Base-by-base conservation (phyloP, 2,329 filamentous ascomycete genomes). In the Metarhizium sp. region DNA sequence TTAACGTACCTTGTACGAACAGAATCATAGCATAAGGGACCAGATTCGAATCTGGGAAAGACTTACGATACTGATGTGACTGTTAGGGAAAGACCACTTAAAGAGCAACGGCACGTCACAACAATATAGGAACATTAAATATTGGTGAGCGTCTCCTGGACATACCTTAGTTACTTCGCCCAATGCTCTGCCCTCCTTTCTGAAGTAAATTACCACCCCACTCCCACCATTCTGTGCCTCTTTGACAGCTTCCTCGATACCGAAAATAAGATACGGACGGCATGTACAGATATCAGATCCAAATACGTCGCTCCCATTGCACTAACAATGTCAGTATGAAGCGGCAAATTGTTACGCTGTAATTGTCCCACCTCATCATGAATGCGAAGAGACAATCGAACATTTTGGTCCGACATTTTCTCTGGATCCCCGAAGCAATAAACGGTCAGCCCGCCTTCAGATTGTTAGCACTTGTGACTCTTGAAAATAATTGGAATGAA, bases 281-380 rank as follows among this genome's bases (percentile, higher is more conserved):
- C 92, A 97, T 11, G 94, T 97, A 75, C 94, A 97, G 66, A 97
- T 99, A 69, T 99, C 94, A 20, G 91, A 96, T 58, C 92, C 91
- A 69, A 97, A 99, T 47, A 97, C 94, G 72, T 99, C 94, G 69
- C 89, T 95, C 56, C 94, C 94, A 67, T 97, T 97, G 73, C 94
- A 97, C 76, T 81, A 57, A 18, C 43, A 20, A 11, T n/a, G 45
- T 54, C 10, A 54, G 42, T 20, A 52, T 34, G 4, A 45, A 2
- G 50, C n/a, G 20, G 16, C 16, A 18, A 25, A 38, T 14, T 32
- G 34, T 6, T n/a, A 13, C 2, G 6, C 13, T 20, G 25, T 14
- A 8, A 2, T 4, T n/a, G 11, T 14, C 69, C 61, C 67, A 80
- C 79, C 74, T 84, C 81, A 61, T 84, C 81, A 60, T 84, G 94